Evolutionary conservation across 192 early-diverging fungal genomes (phyloP).

Genomic region (Coemansia sp.): DNA sequence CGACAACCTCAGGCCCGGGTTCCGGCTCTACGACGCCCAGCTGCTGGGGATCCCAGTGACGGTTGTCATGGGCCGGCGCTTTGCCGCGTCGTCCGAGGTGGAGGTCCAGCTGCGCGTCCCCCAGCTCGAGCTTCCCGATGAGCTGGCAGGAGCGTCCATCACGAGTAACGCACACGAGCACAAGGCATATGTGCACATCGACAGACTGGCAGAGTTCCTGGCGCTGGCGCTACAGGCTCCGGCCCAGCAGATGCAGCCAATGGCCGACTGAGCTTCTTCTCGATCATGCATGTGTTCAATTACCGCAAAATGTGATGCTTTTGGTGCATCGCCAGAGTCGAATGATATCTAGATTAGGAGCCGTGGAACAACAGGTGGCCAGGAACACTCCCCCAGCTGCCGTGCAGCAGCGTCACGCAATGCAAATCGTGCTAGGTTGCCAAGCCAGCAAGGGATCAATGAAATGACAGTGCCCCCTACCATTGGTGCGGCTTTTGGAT

Average conservation of each 20-base stretch:
- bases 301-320: no score
- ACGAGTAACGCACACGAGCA: constrained; percentile 4
- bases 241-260: background rate
- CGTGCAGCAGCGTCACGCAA: no score
- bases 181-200: constrained; percentile 13
- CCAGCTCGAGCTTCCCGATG: background rate
- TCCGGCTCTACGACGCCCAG: constrained; percentile 75
- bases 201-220: constrained; percentile 17
- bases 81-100: constrained; percentile 12
- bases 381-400: no score
- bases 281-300: background rate
- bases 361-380: no score
- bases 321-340: no score
- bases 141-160: background rate
- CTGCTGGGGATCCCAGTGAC: constrained; percentile 78
- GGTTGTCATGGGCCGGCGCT: constrained; percentile 66
- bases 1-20: constrained; percentile 58
- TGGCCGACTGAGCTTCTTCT: background rate
- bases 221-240: constrained; percentile 1
- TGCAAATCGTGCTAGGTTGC: no score
- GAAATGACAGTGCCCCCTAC: no score
- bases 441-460: no score
- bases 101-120: constrained; percentile 45
- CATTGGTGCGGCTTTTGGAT: no score
- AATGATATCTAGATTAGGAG: no score